Conservation (phyloP, 1,284 basidiomycete genomes). For the Sanghuangporus sanghuang region DNA sequence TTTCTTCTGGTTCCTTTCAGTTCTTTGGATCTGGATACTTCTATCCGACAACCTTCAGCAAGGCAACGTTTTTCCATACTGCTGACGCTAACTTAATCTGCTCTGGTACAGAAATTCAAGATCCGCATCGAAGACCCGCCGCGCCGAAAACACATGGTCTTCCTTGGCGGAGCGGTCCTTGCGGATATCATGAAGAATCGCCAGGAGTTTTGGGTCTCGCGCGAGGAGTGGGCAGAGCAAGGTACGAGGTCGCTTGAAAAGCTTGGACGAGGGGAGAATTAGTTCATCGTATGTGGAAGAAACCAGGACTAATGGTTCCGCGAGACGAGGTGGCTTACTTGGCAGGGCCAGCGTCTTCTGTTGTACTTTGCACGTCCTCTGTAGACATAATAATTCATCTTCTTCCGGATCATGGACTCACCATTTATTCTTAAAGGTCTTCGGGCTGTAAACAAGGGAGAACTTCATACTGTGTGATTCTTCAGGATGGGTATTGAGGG, state of each 20-base stretch:
- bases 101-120: slow-evolving; percentile 85
- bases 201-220: slow-evolving; percentile 92
- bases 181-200: slow-evolving; percentile 98
- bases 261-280: slow-evolving; percentile 63
- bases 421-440: no score
- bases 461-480: no score
- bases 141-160: slow-evolving; percentile 98
- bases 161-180: slow-evolving; percentile 93
- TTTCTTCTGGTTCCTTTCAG: slow-evolving; percentile 1
- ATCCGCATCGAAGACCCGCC: slow-evolving; percentile 98
- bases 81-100: background rate
- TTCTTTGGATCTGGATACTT: background rate
- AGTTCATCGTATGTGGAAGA: background rate
- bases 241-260: slow-evolving; percentile 81
- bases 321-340: no score
- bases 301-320: background rate
- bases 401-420: no score
- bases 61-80: no score
- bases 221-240: slow-evolving; percentile 92
- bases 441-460: no score
- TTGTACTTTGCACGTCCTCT: no score
- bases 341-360: no score
- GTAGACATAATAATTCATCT: no score
- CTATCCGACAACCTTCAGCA: background rate
- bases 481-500: no score